Evolutionary conservation across 352 stramenopile genomes (phyloP).

Genomic region (Globisporangium alternatum): DNA sequence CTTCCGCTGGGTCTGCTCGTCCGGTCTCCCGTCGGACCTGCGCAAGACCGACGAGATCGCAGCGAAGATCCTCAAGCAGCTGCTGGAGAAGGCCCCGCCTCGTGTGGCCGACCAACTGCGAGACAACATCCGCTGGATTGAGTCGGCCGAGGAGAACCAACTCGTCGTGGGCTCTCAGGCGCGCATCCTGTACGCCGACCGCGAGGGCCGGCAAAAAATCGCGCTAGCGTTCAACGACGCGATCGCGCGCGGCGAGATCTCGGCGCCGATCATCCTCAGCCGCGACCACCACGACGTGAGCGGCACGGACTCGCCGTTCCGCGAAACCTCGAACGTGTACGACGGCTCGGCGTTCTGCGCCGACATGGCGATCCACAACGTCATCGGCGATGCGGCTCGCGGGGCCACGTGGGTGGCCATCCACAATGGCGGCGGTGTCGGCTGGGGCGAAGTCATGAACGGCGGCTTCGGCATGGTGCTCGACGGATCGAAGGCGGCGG

Average conservation of each 20-base stretch:
- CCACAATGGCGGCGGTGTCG: constrained; percentile 48
- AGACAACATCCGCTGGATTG: too few relatives aligned
- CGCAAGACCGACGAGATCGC: constrained; percentile 7
- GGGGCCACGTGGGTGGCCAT: constrained; percentile 86
- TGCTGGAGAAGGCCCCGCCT: too few relatives aligned
- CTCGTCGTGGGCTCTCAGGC: too few relatives aligned
- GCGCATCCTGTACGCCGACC: too few relatives aligned
- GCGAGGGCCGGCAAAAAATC: not conserved
- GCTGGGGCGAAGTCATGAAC: too few relatives aligned
- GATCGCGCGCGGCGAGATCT: constrained; percentile 64
- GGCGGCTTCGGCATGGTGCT: too few relatives aligned
- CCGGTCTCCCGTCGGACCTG: constrained; percentile 57
- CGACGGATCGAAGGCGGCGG: constrained; percentile 32
- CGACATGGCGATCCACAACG: constrained; percentile 90
- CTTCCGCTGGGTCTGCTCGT: constrained; percentile 89
- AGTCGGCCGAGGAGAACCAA: too few relatives aligned
- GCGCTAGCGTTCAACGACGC: constrained; percentile 84
- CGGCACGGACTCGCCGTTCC: constrained; percentile 86
- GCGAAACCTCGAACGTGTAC: constrained; percentile 87
- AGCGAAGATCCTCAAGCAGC: too few relatives aligned
- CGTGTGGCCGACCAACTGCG: too few relatives aligned
- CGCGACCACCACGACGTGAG: constrained; percentile 89
- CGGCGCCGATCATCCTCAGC: constrained; percentile 72
- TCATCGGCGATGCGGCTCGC: constrained; percentile 79
- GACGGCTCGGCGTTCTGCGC: constrained; percentile 85